Evolutionary conservation across 768 basidiomycete genomes (phyloP), one percentile per base, ranked within the genome.

Genomic region (Leccinum truebloodii): DNA sequence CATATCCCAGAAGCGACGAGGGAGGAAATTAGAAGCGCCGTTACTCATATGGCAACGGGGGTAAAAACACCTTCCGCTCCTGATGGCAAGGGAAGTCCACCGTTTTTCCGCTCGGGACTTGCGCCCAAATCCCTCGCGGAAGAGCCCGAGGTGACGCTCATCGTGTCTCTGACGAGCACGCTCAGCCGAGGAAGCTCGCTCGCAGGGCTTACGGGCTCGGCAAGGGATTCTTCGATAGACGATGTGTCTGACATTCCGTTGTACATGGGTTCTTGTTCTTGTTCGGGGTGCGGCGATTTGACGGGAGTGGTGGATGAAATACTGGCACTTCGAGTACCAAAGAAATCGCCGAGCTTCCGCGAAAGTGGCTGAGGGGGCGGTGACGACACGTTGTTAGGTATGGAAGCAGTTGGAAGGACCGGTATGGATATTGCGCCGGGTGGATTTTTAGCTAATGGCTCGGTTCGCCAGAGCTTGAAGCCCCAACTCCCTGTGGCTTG

Each of bases 291-390:
- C 60, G 61, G 68, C 18, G 65, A 64, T 62, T 63, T 67, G 41
- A 64, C 58, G 60, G 69, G 65, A 3, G 74, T 70, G 1, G 74
- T 74, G 14, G 85, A 86, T 18, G 86, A 81, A 44, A 81, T 73
- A 66, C 83, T 86, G 7, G 69, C 73, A 54, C 60, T 69, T 60
- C 86, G 78, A 30, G 86, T 78, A 58, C 81, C 77, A 69, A 92
- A 92, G 72, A 92, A 85, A 9, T 86, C 86, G 4, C 88, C 88
- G 49, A 92, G 67, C 75, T 89, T 91, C 66, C 81, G 81, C 35
- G 85, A 73, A n/a, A 86, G 75, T 1, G 84, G 85, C 18, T 80
- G 77, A 24, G 77, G 66, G 59, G 78, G 69, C 32, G 68, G 64
- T 54, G 67, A 66, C 32, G 68, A 60, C 54, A 59, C 37, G 44